Percentiles rank a stretch among this genome's conserved stretches.
Evolutionary conservation across 2,329 filamentous ascomycete species (phyloP).

Genomic region (Bimuria novae-zelandiae): DNA sequence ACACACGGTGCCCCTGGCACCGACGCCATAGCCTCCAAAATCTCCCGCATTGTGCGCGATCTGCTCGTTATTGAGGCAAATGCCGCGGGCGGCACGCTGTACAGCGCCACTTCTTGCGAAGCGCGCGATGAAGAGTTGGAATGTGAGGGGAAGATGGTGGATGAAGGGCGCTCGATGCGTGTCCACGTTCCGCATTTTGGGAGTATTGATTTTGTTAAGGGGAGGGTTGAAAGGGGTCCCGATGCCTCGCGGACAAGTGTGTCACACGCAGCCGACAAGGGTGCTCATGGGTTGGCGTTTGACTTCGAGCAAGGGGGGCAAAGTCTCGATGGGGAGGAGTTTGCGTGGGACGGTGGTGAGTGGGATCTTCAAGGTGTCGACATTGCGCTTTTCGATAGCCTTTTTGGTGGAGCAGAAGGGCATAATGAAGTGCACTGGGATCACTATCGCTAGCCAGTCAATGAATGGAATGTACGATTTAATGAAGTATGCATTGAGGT

Average conservation of each 20-base stretch:
- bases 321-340: background rate
- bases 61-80: conserved; percentile 18
- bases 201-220: conserved; percentile 28
- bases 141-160: conserved; percentile 21
- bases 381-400: conserved; percentile 18
- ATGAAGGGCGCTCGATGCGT: conserved; percentile 8
- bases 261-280: too few relatives aligned
- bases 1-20: background rate
- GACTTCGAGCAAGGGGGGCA: background rate
- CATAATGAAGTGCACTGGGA: too few relatives aligned
- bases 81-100: conserved; percentile 2
- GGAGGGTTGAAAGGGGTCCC: background rate
- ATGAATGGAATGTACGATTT: too few relatives aligned
- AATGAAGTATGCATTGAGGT: too few relatives aligned
- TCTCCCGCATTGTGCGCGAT: conserved; percentile 9
- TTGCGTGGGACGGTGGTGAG: background rate
- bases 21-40: conserved; percentile 15
- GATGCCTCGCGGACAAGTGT: too few relatives aligned
- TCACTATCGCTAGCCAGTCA: too few relatives aligned
- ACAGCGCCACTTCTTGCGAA: conserved; percentile 16
- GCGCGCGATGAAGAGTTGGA: conserved; percentile 21
- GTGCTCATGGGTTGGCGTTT: background rate
- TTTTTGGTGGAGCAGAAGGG: too few relatives aligned
- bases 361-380: conserved; percentile 18
- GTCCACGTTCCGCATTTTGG: conserved; percentile 34